Evolutionary conservation across 1,284 basidiomycete genomes (phyloP).

Genomic region (Sporisorium iseilematis-ciliati): DNA sequence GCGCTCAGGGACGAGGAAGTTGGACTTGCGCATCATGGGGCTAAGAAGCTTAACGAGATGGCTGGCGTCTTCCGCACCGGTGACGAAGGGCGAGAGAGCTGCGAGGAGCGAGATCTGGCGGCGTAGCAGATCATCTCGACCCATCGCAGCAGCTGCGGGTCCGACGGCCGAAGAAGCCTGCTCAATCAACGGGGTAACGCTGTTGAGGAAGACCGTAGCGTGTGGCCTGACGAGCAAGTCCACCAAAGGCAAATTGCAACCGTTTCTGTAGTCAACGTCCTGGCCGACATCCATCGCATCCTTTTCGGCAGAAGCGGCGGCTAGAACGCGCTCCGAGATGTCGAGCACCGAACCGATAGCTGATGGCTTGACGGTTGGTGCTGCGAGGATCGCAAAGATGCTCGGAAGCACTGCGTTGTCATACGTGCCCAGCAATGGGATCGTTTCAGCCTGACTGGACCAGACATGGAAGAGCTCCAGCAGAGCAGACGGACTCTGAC

Average conservation of each 20-base stretch:
- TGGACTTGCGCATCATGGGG: slow-evolving; percentile 83
- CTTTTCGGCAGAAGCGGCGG: slow-evolving; percentile 29
- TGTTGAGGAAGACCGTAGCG: slow-evolving; percentile 80
- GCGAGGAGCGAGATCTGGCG: slow-evolving; percentile 87
- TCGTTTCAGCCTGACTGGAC: slow-evolving; percentile 76
- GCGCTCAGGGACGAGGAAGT: slow-evolving; percentile 84
- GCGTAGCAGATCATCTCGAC: slow-evolving; percentile 80
- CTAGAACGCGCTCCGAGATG: slow-evolving; percentile 82
- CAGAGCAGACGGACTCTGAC: slow-evolving; percentile 89
- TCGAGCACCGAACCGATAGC: slow-evolving; percentile 87
- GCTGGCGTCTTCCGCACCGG: slow-evolving; percentile 79
- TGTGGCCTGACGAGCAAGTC: slow-evolving; percentile 78
- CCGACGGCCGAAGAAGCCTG: slow-evolving; percentile 74
- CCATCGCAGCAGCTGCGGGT: slow-evolving; percentile 73
- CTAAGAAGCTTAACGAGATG: slow-evolving; percentile 81
- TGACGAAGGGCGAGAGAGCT: slow-evolving; percentile 81
- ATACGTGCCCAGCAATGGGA: slow-evolving; percentile 78
- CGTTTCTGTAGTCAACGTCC: slow-evolving; percentile 23
- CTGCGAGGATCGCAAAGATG: slow-evolving; percentile 83
- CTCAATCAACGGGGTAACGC: slow-evolving; percentile 74
- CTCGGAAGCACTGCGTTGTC: slow-evolving; percentile 80
- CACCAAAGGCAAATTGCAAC: slow-evolving; percentile 21
- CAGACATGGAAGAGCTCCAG: slow-evolving; percentile 88
- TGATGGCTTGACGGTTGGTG: slow-evolving; percentile 85
- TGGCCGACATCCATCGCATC: slow-evolving; percentile 29